phyloP scores from a whole-genome alignment of 139 green algal species.

The Desmodesmus armatus region DNA sequence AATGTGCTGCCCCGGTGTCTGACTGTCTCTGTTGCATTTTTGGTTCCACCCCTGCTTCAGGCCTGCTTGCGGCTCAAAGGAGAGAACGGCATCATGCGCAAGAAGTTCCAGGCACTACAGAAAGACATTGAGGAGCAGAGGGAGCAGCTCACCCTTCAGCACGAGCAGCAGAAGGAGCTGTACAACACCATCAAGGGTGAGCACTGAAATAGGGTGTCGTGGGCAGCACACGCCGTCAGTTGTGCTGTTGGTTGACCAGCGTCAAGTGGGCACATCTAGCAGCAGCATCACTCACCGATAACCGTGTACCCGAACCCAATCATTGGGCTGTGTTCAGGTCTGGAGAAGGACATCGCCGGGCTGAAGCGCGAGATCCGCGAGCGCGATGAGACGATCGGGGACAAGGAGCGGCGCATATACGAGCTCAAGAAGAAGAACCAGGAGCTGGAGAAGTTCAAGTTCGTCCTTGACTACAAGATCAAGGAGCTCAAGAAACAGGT shows the following conservation, averaged over 20 bases:
- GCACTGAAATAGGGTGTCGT: not conserved
- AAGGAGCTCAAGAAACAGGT: constrained; percentile 92
- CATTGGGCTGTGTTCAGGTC: constrained; percentile 10
- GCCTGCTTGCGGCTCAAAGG: constrained; percentile 85
- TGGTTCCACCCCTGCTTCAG: constrained; percentile 49
- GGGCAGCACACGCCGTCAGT: not conserved
- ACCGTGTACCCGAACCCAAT: not conserved
- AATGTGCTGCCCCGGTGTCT: too few species aligned
- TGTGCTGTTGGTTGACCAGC: too few species aligned
- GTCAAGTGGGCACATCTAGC: too few species aligned
- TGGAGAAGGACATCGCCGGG: constrained; percentile 88
- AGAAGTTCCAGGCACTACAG: constrained; percentile 85
- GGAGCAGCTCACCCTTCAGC: constrained; percentile 85
- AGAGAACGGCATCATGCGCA: constrained; percentile 96
- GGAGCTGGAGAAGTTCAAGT: constrained; percentile 98
- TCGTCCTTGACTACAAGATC: constrained; percentile 97
- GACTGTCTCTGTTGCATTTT: too few species aligned
- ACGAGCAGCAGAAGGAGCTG: constrained; percentile 85
- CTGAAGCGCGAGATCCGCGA: constrained; percentile 89
- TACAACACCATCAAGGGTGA: constrained; percentile 47
- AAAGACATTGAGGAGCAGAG: constrained; percentile 88
- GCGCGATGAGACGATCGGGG: constrained; percentile 90
- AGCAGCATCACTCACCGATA: not conserved
- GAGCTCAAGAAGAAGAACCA: constrained; percentile 97
- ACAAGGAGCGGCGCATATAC: constrained; percentile 95